Percentiles rank a stretch among this genome's conserved stretches.
Conservation (phyloP, 805 yeast genomes). For the Candida cerambycidarum region DNA sequence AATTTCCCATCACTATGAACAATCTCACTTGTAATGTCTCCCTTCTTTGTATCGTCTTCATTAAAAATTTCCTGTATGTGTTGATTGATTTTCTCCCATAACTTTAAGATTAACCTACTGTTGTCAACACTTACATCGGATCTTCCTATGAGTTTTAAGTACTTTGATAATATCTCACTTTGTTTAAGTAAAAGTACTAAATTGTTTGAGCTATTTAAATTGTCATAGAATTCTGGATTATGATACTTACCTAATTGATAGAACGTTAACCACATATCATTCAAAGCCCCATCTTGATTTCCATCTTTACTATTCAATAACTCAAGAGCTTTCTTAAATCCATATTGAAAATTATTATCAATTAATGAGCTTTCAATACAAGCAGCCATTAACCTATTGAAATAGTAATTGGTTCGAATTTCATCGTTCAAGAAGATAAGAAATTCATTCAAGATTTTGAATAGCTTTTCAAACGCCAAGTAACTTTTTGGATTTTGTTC, state of each 20-base stretch:
- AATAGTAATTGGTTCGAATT: constrained; percentile 16
- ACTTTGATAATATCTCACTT: constrained; percentile 50
- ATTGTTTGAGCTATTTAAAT: constrained; percentile 26
- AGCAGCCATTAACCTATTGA: constrained; percentile 38
- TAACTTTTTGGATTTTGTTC: constrained; percentile 58
- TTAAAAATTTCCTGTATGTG: constrained; percentile 5
- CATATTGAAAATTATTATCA: constrained; percentile 60
- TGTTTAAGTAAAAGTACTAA: constrained; percentile 43
- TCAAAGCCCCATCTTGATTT: constrained; percentile 16
- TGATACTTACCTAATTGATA: constrained; percentile 67
- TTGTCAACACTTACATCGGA: constrained; percentile 46
- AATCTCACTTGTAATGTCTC: constrained; percentile 24
- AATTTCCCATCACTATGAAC: constrained; percentile 43
- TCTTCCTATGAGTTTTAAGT: constrained; percentile 39
- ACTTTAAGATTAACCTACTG: constrained; percentile 53
- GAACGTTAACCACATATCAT: constrained; percentile 64
- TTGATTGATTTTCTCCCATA: constrained; percentile 56
- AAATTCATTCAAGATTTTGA: constrained; percentile 41
- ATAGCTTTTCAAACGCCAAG: constrained; percentile 41
- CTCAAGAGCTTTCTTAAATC: constrained; percentile 44
- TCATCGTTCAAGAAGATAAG: constrained; percentile 35
- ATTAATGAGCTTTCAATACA: constrained; percentile 70
- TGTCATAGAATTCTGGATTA: constrained; percentile 28
- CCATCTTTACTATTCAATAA: constrained; percentile 25
- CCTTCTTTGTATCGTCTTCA: constrained; percentile 8